Base-by-base conservation (phyloP, 2,329 filamentous ascomycete genomes). In the Neurospora sp. region DNA sequence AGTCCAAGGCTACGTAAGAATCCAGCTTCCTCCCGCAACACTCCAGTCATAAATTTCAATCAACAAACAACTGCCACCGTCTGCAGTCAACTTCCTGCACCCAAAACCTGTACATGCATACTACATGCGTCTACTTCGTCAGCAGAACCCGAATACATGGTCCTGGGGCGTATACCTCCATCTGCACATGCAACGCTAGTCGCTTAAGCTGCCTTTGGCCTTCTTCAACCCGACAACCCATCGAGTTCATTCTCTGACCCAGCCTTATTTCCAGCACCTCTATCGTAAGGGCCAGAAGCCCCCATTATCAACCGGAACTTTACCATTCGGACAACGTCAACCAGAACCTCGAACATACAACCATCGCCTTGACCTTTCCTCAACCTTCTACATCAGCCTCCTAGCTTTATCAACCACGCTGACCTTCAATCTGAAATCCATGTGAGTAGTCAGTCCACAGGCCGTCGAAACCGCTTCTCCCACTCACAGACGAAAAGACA, bases 1-100 rank as follows among this genome's bases (percentile, higher is more conserved):
- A 40, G 12, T 19, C 40, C 40, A 4, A 43, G 17, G 40, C 40
- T 2, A 43, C 17, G 8, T n/a, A n/a, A n/a, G 1, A 2, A 43
- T n/a, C 40, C 8, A 3, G 0, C 0, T 8, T n/a, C 17, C 6
- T n/a, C 17, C 6, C 40, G 1, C 3, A 43, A n/a, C 8, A 8
- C 40, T n/a, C 17, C 8, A 8, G 17, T n/a, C 40, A 43, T 43
- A 8, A n/a, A 41, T 4, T 8, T 41, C 40, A n/a, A 41, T 41
- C 40, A n/a, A 41, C 40, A 41, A n/a, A 41, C 15, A 41, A 19
- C 40, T 43, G 17, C 1, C 40, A n/a, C 40, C 40, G 4, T 43
- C 40, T n/a, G 40, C 17, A 43, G 17, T 41, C 40, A n/a, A n/a
- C 40, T 43, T 46, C n/a, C 17, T 46, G 41, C 41, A 19, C 17